Percentiles rank a stretch among this genome's conserved stretches.
Conservation (phyloP, 306 rosid genomes). For the Lablab purpureus region DNA sequence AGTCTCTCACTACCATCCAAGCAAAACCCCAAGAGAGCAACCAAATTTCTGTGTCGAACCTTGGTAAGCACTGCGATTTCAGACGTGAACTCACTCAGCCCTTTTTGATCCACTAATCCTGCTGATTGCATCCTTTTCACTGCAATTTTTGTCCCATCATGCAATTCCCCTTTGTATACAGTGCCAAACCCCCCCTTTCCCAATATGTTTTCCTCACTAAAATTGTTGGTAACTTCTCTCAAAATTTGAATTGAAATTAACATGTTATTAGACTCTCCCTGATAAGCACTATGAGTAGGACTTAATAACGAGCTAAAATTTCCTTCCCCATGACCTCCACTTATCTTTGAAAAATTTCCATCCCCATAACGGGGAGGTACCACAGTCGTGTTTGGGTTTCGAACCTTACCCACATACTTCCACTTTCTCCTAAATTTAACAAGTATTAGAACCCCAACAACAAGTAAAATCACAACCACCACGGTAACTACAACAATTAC, state of each 20-base stretch:
- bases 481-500: constrained; percentile 50
- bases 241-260: constrained; percentile 77
- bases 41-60: constrained; percentile 87
- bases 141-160: constrained; percentile 91
- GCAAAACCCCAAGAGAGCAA: constrained; percentile 92
- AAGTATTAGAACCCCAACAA: constrained; percentile 32
- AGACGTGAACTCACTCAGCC: constrained; percentile 72
- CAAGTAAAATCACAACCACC: constrained; percentile 47
- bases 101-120: constrained; percentile 70
- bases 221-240: constrained; percentile 73
- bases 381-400: constrained; percentile 38
- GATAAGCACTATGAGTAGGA: constrained; percentile 46
- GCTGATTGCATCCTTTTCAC: constrained; percentile 92
- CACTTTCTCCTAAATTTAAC: constrained; percentile 42
- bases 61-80: constrained; percentile 88
- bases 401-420: constrained; percentile 39
- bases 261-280: constrained; percentile 68
- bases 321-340: constrained; percentile 41
- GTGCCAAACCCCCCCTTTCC: constrained; percentile 93
- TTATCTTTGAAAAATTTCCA: constrained; percentile 52
- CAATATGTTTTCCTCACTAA: constrained; percentile 64
- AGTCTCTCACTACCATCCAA: constrained; percentile 87
- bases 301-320: constrained; percentile 35
- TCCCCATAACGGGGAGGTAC: constrained; percentile 62
- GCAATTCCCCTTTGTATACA: constrained; percentile 83